Conservation (phyloP, 2,329 filamentous ascomycete species). For the Aspergillus luchuensis region DNA sequence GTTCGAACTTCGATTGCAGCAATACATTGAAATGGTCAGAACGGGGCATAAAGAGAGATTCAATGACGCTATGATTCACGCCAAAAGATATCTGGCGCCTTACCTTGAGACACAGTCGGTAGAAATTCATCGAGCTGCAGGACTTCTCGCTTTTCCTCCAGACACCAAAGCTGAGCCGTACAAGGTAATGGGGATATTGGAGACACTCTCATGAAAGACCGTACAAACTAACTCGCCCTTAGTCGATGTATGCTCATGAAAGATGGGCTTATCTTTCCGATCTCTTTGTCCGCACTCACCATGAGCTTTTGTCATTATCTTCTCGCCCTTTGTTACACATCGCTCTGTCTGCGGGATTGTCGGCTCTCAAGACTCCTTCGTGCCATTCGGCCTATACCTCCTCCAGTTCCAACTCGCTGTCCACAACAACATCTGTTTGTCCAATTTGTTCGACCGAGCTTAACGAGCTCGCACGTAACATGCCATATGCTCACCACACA, state of each 20-base stretch:
- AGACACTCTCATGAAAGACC: too few relatives aligned
- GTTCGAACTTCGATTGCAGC: constrained; percentile 89
- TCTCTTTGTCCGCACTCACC: constrained; percentile 83
- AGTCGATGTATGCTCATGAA: constrained; percentile 70
- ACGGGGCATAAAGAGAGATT: constrained; percentile 64
- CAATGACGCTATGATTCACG: constrained; percentile 77
- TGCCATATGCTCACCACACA: constrained; percentile 93
- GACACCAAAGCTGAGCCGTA: constrained; percentile 63
- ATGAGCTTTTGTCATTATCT: constrained; percentile 80
- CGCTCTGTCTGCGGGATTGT: constrained; percentile 85
- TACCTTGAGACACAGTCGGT: constrained; percentile 68
- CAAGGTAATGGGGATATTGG: constrained; percentile 46
- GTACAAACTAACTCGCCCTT: constrained; percentile 14
- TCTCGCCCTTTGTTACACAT: constrained; percentile 83
- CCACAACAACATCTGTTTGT: constrained; percentile 74
- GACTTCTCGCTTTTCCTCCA: constrained; percentile 73
- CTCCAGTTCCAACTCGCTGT: constrained; percentile 54
- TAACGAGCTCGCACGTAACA: constrained; percentile 82
- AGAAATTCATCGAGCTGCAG: constrained; percentile 73
- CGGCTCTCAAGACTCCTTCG: constrained; percentile 90
- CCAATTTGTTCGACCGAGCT: constrained; percentile 96
- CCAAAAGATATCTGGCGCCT: constrained; percentile 75
- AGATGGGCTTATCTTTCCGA: constrained; percentile 77
- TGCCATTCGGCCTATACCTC: constrained; percentile 73
- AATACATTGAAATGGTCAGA: constrained; percentile 89